Base-by-base conservation (phyloP, 805 yeast species). In the Candida taoyuanica region DNA sequence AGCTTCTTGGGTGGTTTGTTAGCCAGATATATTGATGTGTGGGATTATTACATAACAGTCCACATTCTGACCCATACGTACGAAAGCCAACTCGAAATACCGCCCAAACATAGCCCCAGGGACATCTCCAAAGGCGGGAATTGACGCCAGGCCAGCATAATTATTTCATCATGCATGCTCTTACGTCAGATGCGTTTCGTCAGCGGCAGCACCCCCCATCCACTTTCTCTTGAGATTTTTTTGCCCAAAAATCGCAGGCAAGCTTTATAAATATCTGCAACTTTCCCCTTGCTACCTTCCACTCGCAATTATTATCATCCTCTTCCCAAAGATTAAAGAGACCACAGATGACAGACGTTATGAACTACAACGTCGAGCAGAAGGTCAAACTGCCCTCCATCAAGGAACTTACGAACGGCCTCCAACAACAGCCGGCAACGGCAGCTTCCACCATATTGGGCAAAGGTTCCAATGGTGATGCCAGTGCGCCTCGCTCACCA, bases 301-400 rank as follows among this genome's bases (percentile, higher is more conserved):
- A 8, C 11, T 21, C 24, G 24, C 24, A 21, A 21, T 11, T 21
- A 21, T 21, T 21, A 11, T 11, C 24, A 11, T n/a, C n/a, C n/a
- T n/a, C n/a, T n/a, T n/a, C n/a, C n/a, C n/a, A 21, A 21, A 7
- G 11, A 21, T 21, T 11, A 21, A 21, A 8, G 7, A 21, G 24
- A 21, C 24, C 24, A n/a, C 24, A 21, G 24, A 21, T 21, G 24
- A 21, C 24, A 13, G 40, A 33, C 28, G 29, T 41, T 5, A 40
- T 37, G 33, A 34, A 18, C 33, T 14, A 39, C 20, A 29, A 31
- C 33, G 7, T 11, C 30, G 43, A 37, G 8, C 37, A 37, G 27
- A 42, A 39, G 31, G 43, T 48, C 31, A 43, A 29, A 27, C 40
- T 48, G 19, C 52, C 52, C 20, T 48, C 52, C 13, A 45, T 48